These are phyloP conservation scores for Berkeleyomyces basicola DNA, from an alignment of 2,329 filamentous ascomycete species.

Conservation along the genomic window DNA sequence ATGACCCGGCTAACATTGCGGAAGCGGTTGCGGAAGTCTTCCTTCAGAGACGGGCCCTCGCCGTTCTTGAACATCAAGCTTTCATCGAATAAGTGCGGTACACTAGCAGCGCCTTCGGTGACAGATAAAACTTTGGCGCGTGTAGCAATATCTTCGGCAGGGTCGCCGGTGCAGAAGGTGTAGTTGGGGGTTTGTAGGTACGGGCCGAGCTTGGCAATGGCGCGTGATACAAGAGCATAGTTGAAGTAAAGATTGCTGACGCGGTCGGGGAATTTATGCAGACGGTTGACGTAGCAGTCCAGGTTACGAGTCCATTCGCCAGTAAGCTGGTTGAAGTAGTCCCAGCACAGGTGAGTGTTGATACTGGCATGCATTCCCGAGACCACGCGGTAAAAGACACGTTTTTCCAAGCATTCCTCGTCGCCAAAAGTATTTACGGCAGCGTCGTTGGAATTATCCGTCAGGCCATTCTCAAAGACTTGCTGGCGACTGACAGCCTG, in stretches of 20 bases:
- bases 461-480: constrained; percentile 39
- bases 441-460: constrained; percentile 35
- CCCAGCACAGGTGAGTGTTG: constrained; percentile 87
- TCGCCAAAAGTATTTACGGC: constrained; percentile 57
- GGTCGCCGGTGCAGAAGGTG: constrained; percentile 83
- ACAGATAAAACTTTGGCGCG: constrained; percentile 69
- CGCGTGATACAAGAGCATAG: constrained; percentile 86
- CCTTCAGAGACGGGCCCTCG: constrained; percentile 64
- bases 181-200: constrained; percentile 54
- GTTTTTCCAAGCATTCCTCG: constrained; percentile 91
- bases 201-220: constrained; percentile 75
- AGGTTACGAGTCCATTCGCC: constrained; percentile 86
- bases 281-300: constrained; percentile 71
- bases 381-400: constrained; percentile 91
- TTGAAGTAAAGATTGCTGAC: constrained; percentile 99
- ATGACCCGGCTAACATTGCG: constrained; percentile 91
- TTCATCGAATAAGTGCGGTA: constrained; percentile 83
- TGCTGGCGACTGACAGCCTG: constrained; percentile 43
- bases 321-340: constrained; percentile 88
- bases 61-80: constrained; percentile 81
- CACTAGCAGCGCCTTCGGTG: constrained; percentile 49
- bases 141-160: constrained; percentile 59
- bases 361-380: constrained; percentile 98
- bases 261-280: constrained; percentile 72
- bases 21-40: constrained; percentile 95